phyloP scores from a whole-genome alignment of 169 alveolate species.

The Sarcocystis neurona region DNA sequence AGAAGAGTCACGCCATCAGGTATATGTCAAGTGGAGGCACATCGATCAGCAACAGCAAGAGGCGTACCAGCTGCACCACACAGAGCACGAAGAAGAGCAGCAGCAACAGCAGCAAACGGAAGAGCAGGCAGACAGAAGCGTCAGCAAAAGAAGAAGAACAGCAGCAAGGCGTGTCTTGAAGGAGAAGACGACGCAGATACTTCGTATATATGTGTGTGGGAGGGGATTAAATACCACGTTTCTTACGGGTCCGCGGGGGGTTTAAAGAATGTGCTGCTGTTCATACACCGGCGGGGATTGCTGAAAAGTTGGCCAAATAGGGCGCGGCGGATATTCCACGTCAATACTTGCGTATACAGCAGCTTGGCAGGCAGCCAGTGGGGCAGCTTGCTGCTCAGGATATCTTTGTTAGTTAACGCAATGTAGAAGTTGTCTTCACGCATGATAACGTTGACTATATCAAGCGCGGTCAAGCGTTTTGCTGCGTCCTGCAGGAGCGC shows the following conservation, averaged over 20 bases:
- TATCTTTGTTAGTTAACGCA: constrained; percentile 65
- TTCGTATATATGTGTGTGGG: not conserved
- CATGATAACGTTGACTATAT: constrained; percentile 64
- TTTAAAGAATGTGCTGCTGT: not conserved
- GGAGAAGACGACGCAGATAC: not conserved
- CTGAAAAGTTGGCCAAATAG: constrained; percentile 26
- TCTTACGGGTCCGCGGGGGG: constrained; percentile 12
- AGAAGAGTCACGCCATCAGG: no score
- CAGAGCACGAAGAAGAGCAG: not conserved
- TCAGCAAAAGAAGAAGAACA: not conserved
- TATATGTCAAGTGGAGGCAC: no score
- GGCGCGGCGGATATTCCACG: constrained; percentile 38
- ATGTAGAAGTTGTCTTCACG: constrained; percentile 68
- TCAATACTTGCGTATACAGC: constrained; percentile 32
- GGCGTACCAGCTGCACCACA: no score
- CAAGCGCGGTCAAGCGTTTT: constrained; percentile 62
- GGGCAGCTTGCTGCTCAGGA: constrained; percentile 16
- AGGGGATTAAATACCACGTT: not conserved
- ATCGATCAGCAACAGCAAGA: no score
- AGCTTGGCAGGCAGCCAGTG: constrained; percentile 35
- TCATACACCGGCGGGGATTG: not conserved
- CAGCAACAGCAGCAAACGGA: not conserved
- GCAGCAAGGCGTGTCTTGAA: no score
- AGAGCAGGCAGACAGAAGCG: not conserved
- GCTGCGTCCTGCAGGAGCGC: constrained; percentile 57